These are phyloP conservation scores for Ustilago esculenta DNA, from an alignment of 1,284 basidiomycete genomes.

Conservation along the genomic window DNA sequence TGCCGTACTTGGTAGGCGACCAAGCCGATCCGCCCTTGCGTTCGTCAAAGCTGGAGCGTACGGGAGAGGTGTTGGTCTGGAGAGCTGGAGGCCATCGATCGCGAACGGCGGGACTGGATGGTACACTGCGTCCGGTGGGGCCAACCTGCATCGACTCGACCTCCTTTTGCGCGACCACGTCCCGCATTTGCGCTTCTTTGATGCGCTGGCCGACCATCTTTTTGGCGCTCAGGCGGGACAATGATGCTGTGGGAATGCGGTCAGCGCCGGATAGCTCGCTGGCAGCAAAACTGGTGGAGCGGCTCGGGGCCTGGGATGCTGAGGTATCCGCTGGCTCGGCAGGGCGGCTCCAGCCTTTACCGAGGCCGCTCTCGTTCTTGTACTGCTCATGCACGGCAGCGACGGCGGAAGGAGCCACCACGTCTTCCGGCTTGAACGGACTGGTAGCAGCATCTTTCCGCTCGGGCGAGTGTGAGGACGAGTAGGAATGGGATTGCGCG, in stretches of 20 bases:
- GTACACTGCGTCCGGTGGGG: slow-evolving; percentile 25
- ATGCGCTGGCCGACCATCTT: slow-evolving; percentile 60
- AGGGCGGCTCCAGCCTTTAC: slow-evolving; percentile 28
- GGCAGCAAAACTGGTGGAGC: slow-evolving; percentile 17
- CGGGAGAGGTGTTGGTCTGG: slow-evolving; percentile 20
- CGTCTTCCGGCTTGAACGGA: slow-evolving; percentile 46
- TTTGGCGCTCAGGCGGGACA: slow-evolving; percentile 55
- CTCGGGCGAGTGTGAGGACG: slow-evolving; percentile 14
- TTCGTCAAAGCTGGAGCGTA: slow-evolving; percentile 21
- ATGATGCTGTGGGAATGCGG: slow-evolving; percentile 48
- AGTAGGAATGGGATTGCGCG: slow-evolving; percentile 17
- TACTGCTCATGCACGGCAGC: slow-evolving; percentile 6
- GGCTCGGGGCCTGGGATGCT: slow-evolving; percentile 14
- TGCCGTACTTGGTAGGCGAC: slow-evolving; percentile 48
- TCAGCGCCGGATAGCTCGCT: slow-evolving; percentile 30
- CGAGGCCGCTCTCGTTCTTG: slow-evolving; percentile 17
- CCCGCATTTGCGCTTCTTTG: slow-evolving; percentile 56
- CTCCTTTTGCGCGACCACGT: slow-evolving; percentile 35
- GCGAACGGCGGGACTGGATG: slow-evolving; percentile 38
- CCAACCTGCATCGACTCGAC: slow-evolving; percentile 26
- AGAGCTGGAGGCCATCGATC: slow-evolving; percentile 43
- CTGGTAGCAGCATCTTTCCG: slow-evolving; percentile 51
- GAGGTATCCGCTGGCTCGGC: slow-evolving; percentile 11
- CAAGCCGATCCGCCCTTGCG: slow-evolving; percentile 23
- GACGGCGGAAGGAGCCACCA: slow-evolving; percentile 13